These are phyloP conservation scores for Juglanconis sp. DNA, from an alignment of 2,329 filamentous ascomycete genomes.

Conservation along the genomic window DNA sequence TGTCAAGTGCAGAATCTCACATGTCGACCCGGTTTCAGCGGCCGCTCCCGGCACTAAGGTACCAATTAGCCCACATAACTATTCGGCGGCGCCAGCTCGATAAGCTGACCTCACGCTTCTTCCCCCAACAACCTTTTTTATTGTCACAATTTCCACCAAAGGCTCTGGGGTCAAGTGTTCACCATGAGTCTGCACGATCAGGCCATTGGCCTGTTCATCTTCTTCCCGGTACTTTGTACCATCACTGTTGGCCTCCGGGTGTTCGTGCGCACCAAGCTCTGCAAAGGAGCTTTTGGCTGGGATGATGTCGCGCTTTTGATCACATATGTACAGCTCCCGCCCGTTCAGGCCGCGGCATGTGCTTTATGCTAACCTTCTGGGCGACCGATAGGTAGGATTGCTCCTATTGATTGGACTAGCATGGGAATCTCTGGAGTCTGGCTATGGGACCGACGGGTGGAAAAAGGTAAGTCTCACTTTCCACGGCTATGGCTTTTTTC, in stretches of 20 bases:
- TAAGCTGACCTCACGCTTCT: too few species aligned
- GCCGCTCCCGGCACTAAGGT: too few species aligned
- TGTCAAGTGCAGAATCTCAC: too few species aligned
- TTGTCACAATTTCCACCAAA: neutral
- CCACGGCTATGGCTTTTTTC: neutral
- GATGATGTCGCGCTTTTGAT: conserved; percentile 14
- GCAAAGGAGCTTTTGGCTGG: conserved; percentile 15
- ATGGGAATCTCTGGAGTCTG: neutral
- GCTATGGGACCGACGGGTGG: neutral
- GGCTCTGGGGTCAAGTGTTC: too few species aligned
- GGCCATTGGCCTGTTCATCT: conserved; percentile 7
- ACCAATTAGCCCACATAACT: too few species aligned
- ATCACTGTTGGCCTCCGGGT: conserved; percentile 15
- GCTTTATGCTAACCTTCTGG: neutral
- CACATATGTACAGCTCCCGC: conserved; percentile 10
- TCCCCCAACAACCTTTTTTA: too few species aligned
- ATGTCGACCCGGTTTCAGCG: too few species aligned
- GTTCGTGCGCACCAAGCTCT: conserved; percentile 8
- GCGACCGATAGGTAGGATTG: neutral
- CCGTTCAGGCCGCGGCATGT: neutral
- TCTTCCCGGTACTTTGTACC: conserved; percentile 15
- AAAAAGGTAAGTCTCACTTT: neutral
- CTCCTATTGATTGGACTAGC: conserved; percentile 7
- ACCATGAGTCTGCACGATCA: neutral
- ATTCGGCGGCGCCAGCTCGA: too few species aligned